phyloP scores from a whole-genome alignment of 164 flowering plant genomes.

The Akebia trifoliata region DNA sequence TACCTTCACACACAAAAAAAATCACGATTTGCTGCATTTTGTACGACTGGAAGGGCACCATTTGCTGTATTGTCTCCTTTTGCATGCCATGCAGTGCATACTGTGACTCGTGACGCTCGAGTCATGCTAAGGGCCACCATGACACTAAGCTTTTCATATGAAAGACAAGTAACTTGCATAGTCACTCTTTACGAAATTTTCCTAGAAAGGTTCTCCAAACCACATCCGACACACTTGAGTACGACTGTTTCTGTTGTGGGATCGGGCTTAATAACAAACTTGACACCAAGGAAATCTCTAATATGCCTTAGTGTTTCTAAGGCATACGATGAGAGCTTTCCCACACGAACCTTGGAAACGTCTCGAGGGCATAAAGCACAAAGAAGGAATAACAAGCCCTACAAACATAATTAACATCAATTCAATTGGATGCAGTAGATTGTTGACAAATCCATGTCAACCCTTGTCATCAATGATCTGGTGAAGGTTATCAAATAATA shows the following conservation, averaged over 20 bases:
- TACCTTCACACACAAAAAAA: background rate
- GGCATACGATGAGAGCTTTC: conserved; percentile 78
- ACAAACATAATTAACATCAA: conserved; percentile 13
- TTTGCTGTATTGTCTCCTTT: background rate
- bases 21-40: background rate
- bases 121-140: background rate
- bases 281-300: conserved; percentile 68
- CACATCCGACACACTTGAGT: conserved; percentile 74
- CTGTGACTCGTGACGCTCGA: background rate
- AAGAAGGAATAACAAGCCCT: conserved; percentile 85
- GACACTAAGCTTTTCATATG: background rate
- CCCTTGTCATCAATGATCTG: too few relatives aligned
- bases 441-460: background rate
- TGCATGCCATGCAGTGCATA: background rate
- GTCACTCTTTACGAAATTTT: conserved; percentile 49
- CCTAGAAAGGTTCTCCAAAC: conserved; percentile 70
- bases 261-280: conserved; percentile 69
- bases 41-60: too few relatives aligned
- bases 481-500: too few relatives aligned
- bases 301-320: conserved; percentile 77
- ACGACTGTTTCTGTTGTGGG: conserved; percentile 62
- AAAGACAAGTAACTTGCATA: background rate
- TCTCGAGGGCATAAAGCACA: conserved; percentile 84
- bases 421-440: background rate
- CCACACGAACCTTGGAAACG: conserved; percentile 84